phyloP scores from a whole-genome alignment of 1,284 basidiomycete genomes.

The Spongispora temasekensis region DNA sequence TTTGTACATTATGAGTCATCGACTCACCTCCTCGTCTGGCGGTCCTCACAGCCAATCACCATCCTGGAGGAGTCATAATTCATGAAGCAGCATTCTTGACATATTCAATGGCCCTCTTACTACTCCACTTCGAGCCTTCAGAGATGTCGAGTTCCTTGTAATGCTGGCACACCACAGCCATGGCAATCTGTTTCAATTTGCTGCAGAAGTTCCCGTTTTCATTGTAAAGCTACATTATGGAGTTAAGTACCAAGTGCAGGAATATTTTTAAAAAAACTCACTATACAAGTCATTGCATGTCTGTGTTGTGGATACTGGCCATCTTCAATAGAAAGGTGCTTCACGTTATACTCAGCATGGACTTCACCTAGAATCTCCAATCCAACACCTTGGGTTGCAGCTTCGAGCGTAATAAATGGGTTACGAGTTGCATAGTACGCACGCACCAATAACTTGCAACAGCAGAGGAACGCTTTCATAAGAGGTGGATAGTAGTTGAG shows the following conservation, averaged over 20 bases:
- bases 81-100: neutral
- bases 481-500: neutral
- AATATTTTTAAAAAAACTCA: neutral
- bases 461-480: neutral
- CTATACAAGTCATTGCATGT: neutral
- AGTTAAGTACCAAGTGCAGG: neutral
- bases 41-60: neutral
- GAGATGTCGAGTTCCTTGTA: neutral
- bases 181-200: neutral
- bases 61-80: neutral
- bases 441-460: neutral
- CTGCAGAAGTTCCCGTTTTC: neutral
- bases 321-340: neutral
- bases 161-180: neutral
- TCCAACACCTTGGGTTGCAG: neutral
- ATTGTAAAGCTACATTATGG: neutral
- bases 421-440: neutral
- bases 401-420: neutral
- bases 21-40: neutral
- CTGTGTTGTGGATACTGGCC: neutral
- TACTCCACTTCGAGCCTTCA: neutral
- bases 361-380: neutral
- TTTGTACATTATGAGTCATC: neutral
- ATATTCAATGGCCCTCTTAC: neutral
- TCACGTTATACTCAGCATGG: neutral